Base-by-base conservation (phyloP, 148 eudicot species). In the Vaccinium myrtillus region DNA sequence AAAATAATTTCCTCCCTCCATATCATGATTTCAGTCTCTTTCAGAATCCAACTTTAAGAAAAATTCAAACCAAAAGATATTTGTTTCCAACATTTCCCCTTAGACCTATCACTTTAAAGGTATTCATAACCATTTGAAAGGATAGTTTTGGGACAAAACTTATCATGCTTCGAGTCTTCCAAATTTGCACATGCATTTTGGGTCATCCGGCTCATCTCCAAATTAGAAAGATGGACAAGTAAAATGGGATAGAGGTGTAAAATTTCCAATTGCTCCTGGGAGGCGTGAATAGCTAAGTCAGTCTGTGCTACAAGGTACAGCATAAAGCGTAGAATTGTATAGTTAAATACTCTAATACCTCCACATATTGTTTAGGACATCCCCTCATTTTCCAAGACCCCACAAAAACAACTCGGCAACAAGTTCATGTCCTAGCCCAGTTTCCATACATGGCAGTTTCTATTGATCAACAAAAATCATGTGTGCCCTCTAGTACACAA, bases 211-310 rank as follows among this genome's bases (percentile, higher is more conserved):
- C 46, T 43, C 46, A 43, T 43, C 46, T 11, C 11, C 25, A 61
- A 61, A 61, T 21, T 21, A 19, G 1, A 21, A 19, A 61, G 67
- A 61, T 61, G 25, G 25, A 61, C 21, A 61, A 21, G n/a, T 8
- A 61, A 61, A 61, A 7, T 61, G 25, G 8, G n/a, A 61, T 1
- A 1, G 25, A 61, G 67, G 27, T 61, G 11, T 8, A 12, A 5
- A n/a, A 12, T 46, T 63, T 55, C 36, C 82, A 80, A 80, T 56
- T 80, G 58, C 53, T 16, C 71, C 70, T 19, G 51, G 74, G 14
- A 32, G 21, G 43, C 25, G 69, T 6, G 23, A 65, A 25, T 27
- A 80, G 13, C 82, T 55, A 48, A 81, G 74, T 48, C 63, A 25
- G 53, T 11, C 9, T 4, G 12, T 81, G 21, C n/a, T 63, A 21